These are phyloP conservation scores for Penicillium glabrum DNA, from an alignment of 2,329 filamentous ascomycete species.

Conservation along the genomic window DNA sequence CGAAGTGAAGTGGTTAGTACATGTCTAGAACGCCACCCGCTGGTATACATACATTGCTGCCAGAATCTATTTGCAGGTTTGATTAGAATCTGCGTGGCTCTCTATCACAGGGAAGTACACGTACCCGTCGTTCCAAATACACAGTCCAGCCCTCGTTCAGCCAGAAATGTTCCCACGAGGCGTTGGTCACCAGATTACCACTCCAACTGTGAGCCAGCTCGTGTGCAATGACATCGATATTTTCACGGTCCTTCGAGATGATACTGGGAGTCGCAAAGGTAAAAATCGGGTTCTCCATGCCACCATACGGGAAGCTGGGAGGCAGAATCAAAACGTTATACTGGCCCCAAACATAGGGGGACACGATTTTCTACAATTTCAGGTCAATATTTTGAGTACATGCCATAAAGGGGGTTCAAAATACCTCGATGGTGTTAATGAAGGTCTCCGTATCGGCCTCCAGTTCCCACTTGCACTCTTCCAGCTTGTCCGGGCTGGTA, in stretches of 20 bases:
- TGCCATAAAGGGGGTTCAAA: slow-evolving; percentile 24
- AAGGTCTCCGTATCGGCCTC: slow-evolving; percentile 90
- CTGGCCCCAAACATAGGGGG: slow-evolving; percentile 88
- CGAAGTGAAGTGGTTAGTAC: slow-evolving; percentile 1
- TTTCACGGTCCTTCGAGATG: slow-evolving; percentile 85
- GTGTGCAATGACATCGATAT: slow-evolving; percentile 94
- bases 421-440: slow-evolving; percentile 76
- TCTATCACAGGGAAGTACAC: slow-evolving; percentile 7
- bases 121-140: slow-evolving; percentile 78
- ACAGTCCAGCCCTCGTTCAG: slow-evolving; percentile 85
- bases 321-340: slow-evolving; percentile 93
- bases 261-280: slow-evolving; percentile 95
- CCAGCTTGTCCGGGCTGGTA: slow-evolving; percentile 83
- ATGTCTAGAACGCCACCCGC: not conserved
- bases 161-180: slow-evolving; percentile 57
- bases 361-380: slow-evolving; percentile 59
- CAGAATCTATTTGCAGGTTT: slow-evolving; percentile 34
- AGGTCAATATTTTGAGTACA: slow-evolving; percentile 29
- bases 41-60: slow-evolving; percentile 36
- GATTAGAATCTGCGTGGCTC: not conserved
- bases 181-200: slow-evolving; percentile 67
- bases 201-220: slow-evolving; percentile 78
- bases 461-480: slow-evolving; percentile 85
- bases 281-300: slow-evolving; percentile 84
- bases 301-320: slow-evolving; percentile 85